Evolutionary conservation across 2,329 filamentous ascomycete genomes (phyloP).

Genomic region (Stachybotrys chlorohalonatus): DNA sequence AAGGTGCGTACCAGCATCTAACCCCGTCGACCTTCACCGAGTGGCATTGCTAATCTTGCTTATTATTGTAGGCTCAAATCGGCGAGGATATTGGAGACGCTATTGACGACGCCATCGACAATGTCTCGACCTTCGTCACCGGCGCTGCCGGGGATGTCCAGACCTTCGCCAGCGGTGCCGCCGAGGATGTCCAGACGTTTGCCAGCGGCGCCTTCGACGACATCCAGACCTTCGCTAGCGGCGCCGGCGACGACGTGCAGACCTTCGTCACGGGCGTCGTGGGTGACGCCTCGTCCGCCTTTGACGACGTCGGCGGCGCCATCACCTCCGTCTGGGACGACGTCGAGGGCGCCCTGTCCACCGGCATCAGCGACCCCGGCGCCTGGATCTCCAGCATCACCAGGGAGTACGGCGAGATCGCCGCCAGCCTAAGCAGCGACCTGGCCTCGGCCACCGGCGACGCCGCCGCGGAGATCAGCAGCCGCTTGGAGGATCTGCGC

Average conservation of each 20-base stretch:
- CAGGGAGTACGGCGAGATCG: slow-evolving; percentile 11
- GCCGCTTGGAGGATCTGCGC: slow-evolving; percentile 1
- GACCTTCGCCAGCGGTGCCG: background rate
- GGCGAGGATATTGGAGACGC: slow-evolving; percentile 7
- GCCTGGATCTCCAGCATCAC: slow-evolving; percentile 5
- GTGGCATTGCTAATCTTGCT: background rate
- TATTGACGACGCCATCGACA: slow-evolving; percentile 3
- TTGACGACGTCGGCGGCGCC: slow-evolving; percentile 3
- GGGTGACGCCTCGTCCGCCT: slow-evolving; percentile 8
- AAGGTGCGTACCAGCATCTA: slow-evolving; percentile 5
- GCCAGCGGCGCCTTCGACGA: slow-evolving; percentile 1
- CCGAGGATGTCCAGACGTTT: background rate
- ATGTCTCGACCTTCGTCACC: background rate
- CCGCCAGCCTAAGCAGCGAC: slow-evolving; percentile 16
- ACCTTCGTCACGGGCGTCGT: slow-evolving; percentile 5
- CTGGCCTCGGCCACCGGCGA: slow-evolving; percentile 14
- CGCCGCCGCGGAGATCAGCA: slow-evolving; percentile 7
- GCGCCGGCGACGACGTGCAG: slow-evolving; percentile 1
- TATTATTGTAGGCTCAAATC: slow-evolving; percentile 8
- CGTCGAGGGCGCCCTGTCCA: background rate
- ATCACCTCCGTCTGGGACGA: slow-evolving; percentile 1
- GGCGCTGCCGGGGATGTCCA: background rate
- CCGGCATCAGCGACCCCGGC: slow-evolving; percentile 3
- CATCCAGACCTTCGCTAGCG: slow-evolving; percentile 2
- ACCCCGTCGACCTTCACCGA: background rate